Evolutionary conservation across 106 monocot genomes (phyloP).

Genomic region (Hemerocallis citrina): DNA sequence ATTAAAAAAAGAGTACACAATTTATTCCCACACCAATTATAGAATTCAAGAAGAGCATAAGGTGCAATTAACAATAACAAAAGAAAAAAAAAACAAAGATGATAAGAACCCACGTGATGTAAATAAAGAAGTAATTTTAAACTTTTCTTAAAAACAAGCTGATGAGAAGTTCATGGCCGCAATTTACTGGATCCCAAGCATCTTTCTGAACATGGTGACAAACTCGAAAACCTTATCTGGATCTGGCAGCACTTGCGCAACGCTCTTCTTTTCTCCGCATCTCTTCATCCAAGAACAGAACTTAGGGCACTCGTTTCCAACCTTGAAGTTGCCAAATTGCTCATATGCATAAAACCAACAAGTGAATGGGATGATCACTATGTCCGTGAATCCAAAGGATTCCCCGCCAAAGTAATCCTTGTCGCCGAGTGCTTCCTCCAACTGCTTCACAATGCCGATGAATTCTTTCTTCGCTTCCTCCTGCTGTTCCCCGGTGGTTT

Average conservation of each 20-base stretch:
- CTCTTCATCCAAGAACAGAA: constrained; percentile 14
- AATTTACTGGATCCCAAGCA: constrained; percentile 14
- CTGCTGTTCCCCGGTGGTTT: constrained; percentile 1
- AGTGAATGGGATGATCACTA: constrained; percentile 7
- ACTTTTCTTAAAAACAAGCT: too few species aligned
- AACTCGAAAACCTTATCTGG: constrained; percentile 12
- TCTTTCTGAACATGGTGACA: constrained; percentile 6
- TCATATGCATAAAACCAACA: constrained; percentile 15
- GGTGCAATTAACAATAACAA: too few species aligned
- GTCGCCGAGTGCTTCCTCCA: constrained; percentile 20
- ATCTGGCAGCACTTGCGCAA: constrained; percentile 11
- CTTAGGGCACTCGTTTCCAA: constrained; percentile 17
- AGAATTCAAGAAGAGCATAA: too few species aligned
- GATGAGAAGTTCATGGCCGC: too few species aligned
- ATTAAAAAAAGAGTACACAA: too few species aligned
- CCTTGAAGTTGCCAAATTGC: constrained; percentile 10
- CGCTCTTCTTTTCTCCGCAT: constrained; percentile 12
- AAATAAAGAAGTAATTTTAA: too few species aligned
- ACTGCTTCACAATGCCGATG: background rate
- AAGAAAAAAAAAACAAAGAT: too few species aligned
- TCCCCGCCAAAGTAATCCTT: constrained; percentile 13
- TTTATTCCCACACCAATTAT: too few species aligned
- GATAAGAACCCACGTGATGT: too few species aligned
- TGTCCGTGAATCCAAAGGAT: constrained; percentile 19
- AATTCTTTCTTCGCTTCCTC: constrained; percentile 15